phyloP scores from a whole-genome alignment of 164 flowering plant species.

The Saururus chinensis region DNA sequence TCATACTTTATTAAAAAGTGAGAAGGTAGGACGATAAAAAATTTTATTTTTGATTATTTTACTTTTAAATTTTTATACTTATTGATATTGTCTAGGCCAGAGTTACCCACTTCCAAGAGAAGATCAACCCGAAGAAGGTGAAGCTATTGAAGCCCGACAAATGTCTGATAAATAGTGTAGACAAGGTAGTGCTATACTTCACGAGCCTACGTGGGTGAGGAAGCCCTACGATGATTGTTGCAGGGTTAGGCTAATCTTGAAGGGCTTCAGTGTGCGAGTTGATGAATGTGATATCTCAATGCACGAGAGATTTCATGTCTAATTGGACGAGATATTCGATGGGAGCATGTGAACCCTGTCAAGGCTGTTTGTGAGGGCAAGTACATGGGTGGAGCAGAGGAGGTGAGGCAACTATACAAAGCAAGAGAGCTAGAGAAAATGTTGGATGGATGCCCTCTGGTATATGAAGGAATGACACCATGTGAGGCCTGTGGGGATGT shows the following conservation, averaged over 20 bases:
- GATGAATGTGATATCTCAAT: constrained; percentile 93
- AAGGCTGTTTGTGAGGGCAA: constrained; percentile 48
- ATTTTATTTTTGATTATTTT: too few species aligned
- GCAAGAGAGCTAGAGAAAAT: constrained; percentile 59
- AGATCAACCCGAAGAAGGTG: constrained; percentile 7
- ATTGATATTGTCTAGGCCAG: constrained; percentile 8
- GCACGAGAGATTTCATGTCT: constrained; percentile 75
- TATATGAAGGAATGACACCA: constrained; percentile 25
- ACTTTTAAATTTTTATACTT: too few species aligned
- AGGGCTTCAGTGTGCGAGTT: constrained; percentile 41
- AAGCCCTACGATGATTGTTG: constrained; percentile 90
- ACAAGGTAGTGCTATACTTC: constrained; percentile 58
- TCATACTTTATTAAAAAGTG: too few species aligned
- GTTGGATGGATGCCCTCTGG: constrained; percentile 39
- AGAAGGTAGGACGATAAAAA: too few species aligned
- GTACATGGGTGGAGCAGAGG: constrained; percentile 77
- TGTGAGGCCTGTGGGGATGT: constrained; percentile 83
- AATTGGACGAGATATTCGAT: constrained; percentile 49
- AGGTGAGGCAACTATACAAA: constrained; percentile 54
- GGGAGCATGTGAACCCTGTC: constrained; percentile 37
- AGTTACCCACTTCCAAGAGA: constrained; percentile 8
- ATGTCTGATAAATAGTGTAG: constrained; percentile 19
- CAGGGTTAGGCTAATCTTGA: constrained; percentile 49
- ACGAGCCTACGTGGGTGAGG: constrained; percentile 80
- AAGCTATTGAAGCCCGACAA: constrained; percentile 1